Evolutionary conservation across 495 filamentous ascomycete species (phyloP).

Genomic region (Chaetomium fimeti): DNA sequence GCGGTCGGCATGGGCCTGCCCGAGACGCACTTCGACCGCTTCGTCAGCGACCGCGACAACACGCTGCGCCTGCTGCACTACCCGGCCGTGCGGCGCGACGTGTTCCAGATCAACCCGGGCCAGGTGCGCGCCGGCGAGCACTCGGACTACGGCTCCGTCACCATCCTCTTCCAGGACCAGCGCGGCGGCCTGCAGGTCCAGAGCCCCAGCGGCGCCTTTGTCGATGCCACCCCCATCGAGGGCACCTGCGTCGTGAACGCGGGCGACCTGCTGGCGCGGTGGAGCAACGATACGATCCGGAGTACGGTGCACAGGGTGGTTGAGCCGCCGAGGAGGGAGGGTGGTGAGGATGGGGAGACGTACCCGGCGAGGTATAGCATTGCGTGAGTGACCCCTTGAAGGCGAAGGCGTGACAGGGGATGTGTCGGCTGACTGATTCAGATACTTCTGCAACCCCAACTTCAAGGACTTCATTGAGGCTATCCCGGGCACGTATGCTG

Average conservation of each 20-base stretch:
- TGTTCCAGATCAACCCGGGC: slow-evolving; percentile 67
- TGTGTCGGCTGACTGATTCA: slow-evolving; percentile 27
- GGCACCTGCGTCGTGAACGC: slow-evolving; percentile 89
- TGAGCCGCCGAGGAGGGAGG: slow-evolving; percentile 61
- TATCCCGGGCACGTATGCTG: slow-evolving; percentile 78
- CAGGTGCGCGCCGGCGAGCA: slow-evolving; percentile 85
- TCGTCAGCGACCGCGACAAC: slow-evolving; percentile 73
- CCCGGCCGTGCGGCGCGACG: slow-evolving; percentile 62
- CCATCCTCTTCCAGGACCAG: slow-evolving; percentile 84
- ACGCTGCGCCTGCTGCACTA: slow-evolving; percentile 89
- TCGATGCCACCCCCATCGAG: slow-evolving; percentile 78
- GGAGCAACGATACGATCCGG: slow-evolving; percentile 88
- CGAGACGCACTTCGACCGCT: slow-evolving; percentile 73
- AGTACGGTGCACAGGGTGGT: slow-evolving; percentile 88
- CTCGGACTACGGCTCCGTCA: slow-evolving; percentile 85
- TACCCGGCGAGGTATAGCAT: slow-evolving; percentile 68
- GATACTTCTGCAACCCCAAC: slow-evolving; percentile 92
- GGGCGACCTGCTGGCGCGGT: slow-evolving; percentile 81
- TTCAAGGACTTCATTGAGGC: slow-evolving; percentile 75
- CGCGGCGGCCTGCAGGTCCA: slow-evolving; percentile 82
- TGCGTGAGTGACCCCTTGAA: slow-evolving; percentile 50
- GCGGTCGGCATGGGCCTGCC: slow-evolving; percentile 76
- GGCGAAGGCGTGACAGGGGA: background rate
- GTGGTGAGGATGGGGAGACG: slow-evolving; percentile 35
- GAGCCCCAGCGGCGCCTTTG: slow-evolving; percentile 71